Evolutionary conservation across 495 filamentous ascomycete genomes (phyloP), one percentile per base, ranked within the genome.

Genomic region (Penicillium egyptiacum): DNA sequence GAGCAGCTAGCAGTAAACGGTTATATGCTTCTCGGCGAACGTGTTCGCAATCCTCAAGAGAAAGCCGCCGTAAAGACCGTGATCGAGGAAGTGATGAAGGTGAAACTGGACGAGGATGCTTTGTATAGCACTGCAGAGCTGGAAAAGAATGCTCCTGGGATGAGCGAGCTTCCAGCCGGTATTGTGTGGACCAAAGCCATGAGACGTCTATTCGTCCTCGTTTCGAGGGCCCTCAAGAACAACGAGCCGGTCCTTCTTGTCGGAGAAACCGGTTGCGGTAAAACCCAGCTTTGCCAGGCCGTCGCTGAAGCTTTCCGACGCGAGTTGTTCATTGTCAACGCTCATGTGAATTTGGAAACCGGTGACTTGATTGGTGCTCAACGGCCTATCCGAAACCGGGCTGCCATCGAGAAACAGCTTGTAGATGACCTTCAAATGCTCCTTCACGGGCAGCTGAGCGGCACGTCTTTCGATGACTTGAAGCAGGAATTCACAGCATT

Each of bases 301-400:
- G 82, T 99, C 48, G 90, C 95, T 5, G 86, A 93, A 57, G 84
- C 88, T 19, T 82, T 89, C 64, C 78, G 79, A 26, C 89, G 86
- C 60, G 74, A 87, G 57, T 72, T 99, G 44, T 83, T 90, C 59
- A 95, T 92, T 63, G 86, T 98, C 63, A 99, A 98, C 74, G 95
- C 95, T 9, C 95, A 99, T 69, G 91, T 96, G 61, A 99, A 97
- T 59, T 87, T 93, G 10, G 95, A 99, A 70, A 96, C 94, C 1
- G 92, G 95, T 9, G 95, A 99, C 73, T 81, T 99, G 16, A 97
- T 99, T 59, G 95, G 95, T 53, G 91, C 94, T 4, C 95, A 98
- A 71, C 76, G 95, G 56, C 95, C 95, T 5, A 84, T 97, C 37
- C 81, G 95, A 59, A 96, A 96, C 63, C 83, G 92, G 42, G 81